phyloP scores from a whole-genome alignment of 2,329 filamentous ascomycete genomes.

The Clarireedia paspali region DNA sequence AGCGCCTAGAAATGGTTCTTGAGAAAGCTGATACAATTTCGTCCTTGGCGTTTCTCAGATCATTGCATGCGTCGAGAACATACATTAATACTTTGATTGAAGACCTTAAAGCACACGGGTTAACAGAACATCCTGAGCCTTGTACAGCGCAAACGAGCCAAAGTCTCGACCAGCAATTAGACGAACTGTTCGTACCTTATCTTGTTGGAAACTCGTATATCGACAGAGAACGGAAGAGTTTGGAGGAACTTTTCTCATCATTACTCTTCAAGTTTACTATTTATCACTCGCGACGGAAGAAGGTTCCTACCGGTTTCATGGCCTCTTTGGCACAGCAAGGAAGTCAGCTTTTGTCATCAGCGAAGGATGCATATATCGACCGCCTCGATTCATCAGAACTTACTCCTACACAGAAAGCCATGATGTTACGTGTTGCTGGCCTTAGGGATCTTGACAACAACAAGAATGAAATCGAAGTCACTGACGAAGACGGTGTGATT shows the following conservation, averaged over 20 bases:
- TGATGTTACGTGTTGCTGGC: slow-evolving; percentile 84
- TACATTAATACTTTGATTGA: slow-evolving; percentile 86
- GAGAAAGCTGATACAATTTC: slow-evolving; percentile 92
- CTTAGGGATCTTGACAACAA: slow-evolving; percentile 66
- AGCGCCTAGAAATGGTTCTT: slow-evolving; percentile 88
- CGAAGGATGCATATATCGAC: slow-evolving; percentile 86
- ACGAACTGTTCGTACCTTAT: slow-evolving; percentile 69
- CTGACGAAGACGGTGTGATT: slow-evolving; percentile 79
- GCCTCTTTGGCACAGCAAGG: slow-evolving; percentile 84
- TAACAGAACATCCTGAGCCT: slow-evolving; percentile 91
- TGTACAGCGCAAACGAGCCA: slow-evolving; percentile 77
- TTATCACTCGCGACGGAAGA: slow-evolving; percentile 85
- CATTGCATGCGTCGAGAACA: slow-evolving; percentile 79
- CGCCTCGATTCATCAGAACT: slow-evolving; percentile 83
- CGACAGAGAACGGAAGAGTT: slow-evolving; percentile 57
- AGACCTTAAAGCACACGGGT: slow-evolving; percentile 84
- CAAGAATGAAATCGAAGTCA: slow-evolving; percentile 82
- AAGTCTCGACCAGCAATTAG: slow-evolving; percentile 66
- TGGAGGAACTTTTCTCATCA: slow-evolving; percentile 82
- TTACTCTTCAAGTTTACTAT: slow-evolving; percentile 93
- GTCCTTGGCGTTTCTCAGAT: slow-evolving; percentile 82
- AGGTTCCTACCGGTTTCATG: slow-evolving; percentile 86
- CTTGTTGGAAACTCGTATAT: slow-evolving; percentile 63
- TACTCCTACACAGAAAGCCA: slow-evolving; percentile 78
- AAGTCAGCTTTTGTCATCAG: slow-evolving; percentile 78